phyloP scores from a whole-genome alignment of 306 rosid genomes.

The Fragaria vesca region DNA sequence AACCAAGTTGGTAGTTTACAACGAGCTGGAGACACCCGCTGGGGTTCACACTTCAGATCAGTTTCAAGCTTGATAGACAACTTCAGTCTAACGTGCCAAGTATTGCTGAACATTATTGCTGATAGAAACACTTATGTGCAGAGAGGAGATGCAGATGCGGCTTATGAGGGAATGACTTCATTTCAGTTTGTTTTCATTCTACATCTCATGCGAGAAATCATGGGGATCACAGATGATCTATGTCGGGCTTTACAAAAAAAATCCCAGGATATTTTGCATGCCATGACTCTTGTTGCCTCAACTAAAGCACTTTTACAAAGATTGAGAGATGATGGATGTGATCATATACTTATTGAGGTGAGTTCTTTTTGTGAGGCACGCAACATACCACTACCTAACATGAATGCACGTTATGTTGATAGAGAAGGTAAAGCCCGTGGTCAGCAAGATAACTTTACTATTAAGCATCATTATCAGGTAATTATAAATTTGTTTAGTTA shows the following conservation, averaged over 20 bases:
- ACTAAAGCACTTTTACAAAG: background rate
- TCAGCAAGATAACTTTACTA: background rate
- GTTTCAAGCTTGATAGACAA: too few species aligned
- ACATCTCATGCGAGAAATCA: constrained; percentile 3
- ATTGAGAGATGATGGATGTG: background rate
- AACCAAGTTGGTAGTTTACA: too few species aligned
- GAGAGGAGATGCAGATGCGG: background rate
- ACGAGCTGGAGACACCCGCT: too few species aligned
- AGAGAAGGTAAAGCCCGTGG: background rate
- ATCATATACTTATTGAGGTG: background rate
- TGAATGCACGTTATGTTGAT: background rate
- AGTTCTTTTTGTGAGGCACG: background rate
- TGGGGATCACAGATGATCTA: background rate
- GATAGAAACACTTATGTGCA: too few species aligned
- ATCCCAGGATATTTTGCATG: background rate
- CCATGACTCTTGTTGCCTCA: background rate
- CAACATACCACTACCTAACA: background rate
- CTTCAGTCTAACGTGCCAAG: too few species aligned
- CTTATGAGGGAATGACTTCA: background rate
- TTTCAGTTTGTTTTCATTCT: background rate
- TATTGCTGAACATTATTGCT: too few species aligned
- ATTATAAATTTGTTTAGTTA: too few species aligned
- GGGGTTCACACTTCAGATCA: too few species aligned
- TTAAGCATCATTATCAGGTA: background rate
- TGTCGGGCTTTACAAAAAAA: background rate